Conservation (phyloP, 2,329 filamentous ascomycete species). For the Xylariaceae sp. region DNA sequence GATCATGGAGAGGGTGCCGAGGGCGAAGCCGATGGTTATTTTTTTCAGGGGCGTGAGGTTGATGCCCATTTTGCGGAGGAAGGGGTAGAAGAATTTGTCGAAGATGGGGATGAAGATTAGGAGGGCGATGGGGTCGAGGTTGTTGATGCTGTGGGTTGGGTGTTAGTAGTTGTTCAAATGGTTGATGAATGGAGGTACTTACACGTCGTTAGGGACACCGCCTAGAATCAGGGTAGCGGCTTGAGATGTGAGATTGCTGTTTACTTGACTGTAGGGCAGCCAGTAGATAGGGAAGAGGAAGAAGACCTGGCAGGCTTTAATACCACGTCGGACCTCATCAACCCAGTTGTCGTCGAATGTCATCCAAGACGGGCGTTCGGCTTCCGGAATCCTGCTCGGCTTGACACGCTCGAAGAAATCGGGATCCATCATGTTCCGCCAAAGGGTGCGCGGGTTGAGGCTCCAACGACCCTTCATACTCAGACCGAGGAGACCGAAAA, state of each 20-base stretch:
- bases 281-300: conserved; percentile 59
- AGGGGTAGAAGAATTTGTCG: conserved; percentile 57
- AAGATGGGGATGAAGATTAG: conserved; percentile 62
- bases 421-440: conserved; percentile 34
- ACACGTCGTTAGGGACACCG: conserved; percentile 63
- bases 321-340: conserved; percentile 62
- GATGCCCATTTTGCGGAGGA: conserved; percentile 52
- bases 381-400: conserved; percentile 55
- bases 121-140: conserved; percentile 62
- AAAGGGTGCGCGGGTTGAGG: conserved; percentile 49
- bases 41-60: conserved; percentile 60
- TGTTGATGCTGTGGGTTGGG: conserved; percentile 43
- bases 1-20: conserved; percentile 49
- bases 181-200: not conserved
- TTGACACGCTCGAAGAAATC: conserved; percentile 64
- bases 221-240: conserved; percentile 52
- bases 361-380: conserved; percentile 60
- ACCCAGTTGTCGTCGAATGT: conserved; percentile 67
- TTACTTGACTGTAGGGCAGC: conserved; percentile 62
- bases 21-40: conserved; percentile 59
- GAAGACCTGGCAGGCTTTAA: conserved; percentile 57
- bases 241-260: conserved; percentile 62
- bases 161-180: not conserved
- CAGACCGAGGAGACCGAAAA: conserved; percentile 54
- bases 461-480: conserved; percentile 61